phyloP scores from a whole-genome alignment of 371 early-diverging fungal species.

The Smittium culicis region DNA sequence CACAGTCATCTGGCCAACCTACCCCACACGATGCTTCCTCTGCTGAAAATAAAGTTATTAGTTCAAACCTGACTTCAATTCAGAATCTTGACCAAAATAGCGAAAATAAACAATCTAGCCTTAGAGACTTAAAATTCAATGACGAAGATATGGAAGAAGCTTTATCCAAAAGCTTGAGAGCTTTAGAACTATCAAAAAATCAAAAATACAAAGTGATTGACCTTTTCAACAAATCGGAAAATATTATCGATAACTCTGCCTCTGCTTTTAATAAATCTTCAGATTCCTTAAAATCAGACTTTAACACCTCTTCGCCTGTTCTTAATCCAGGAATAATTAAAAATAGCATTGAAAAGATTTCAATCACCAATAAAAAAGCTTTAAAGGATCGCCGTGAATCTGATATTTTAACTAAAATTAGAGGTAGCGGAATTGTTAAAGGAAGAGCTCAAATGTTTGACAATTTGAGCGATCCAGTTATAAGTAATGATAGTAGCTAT shows the following conservation, averaged over 20 bases:
- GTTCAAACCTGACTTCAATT: too few species aligned
- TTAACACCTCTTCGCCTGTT: background rate
- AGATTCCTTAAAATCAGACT: background rate
- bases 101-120: too few species aligned
- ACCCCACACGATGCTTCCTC: too few species aligned
- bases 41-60: too few species aligned
- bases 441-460: conserved; percentile 7
- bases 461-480: background rate
- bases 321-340: background rate
- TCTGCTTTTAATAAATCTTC: background rate
- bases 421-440: conserved; percentile 10
- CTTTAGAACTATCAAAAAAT: background rate
- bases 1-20: too few species aligned
- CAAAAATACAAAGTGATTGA: background rate
- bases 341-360: background rate
- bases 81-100: too few species aligned
- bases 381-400: background rate
- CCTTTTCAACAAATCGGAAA: background rate
- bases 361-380: background rate
- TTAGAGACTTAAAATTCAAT: background rate
- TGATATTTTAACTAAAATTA: conserved; percentile 1
- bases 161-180: background rate
- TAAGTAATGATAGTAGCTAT: background rate
- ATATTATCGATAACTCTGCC: too few species aligned
- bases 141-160: background rate